Conservation (phyloP, 257 asterid species). For the Solanum rostratum region DNA sequence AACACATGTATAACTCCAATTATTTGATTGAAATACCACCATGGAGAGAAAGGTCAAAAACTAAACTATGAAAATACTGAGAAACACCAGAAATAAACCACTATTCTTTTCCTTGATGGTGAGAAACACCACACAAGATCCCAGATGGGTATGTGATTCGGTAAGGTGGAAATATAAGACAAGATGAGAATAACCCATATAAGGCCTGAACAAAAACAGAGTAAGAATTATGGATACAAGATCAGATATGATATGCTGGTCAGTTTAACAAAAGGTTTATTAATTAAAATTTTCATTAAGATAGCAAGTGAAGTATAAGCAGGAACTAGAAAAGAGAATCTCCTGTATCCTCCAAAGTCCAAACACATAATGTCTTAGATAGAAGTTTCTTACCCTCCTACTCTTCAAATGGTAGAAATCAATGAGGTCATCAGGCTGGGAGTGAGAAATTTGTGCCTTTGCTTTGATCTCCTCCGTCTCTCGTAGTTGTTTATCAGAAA, state of each 20-base stretch:
- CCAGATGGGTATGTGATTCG: background rate
- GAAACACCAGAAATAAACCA: background rate
- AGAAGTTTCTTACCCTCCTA: slow-evolving; percentile 49
- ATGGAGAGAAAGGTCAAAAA: background rate
- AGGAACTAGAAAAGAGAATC: background rate
- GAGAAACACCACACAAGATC: background rate
- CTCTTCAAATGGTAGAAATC: slow-evolving; percentile 95
- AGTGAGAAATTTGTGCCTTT: slow-evolving; percentile 57
- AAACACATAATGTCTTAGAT: background rate
- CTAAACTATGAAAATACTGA: background rate
- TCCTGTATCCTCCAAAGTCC: background rate
- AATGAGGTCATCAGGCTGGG: slow-evolving; percentile 94
- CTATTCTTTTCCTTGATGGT: background rate
- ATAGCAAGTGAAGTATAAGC: background rate
- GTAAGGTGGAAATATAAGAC: background rate
- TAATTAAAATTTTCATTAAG: background rate
- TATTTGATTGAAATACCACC: background rate
- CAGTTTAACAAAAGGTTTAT: background rate
- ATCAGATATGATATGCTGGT: background rate
- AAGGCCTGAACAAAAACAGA: background rate
- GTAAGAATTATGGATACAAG: background rate
- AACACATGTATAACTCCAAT: background rate
- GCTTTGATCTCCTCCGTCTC: slow-evolving; percentile 86
- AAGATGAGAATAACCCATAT: background rate
- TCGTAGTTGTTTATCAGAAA: slow-evolving; percentile 82